Base-by-base conservation (phyloP, 1,284 basidiomycete species). In the Apiotrichum mycotoxinovorans region DNA sequence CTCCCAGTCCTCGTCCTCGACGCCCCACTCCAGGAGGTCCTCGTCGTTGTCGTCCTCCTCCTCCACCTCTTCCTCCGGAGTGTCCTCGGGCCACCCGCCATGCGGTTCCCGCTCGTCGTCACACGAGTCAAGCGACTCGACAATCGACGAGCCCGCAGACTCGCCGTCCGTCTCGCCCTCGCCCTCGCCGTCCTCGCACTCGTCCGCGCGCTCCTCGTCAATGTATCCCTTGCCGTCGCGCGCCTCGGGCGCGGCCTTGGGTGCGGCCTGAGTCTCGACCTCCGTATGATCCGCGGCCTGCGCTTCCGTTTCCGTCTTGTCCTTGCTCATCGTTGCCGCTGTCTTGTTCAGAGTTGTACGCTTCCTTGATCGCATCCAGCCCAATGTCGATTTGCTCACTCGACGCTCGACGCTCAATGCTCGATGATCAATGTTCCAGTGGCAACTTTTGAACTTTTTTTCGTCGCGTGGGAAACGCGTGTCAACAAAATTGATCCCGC, bases 1-100 rank as follows among this genome's bases (percentile, higher is more conserved):
- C 69, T 92, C 91, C 91, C 91, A 93, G 72, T 94, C 91, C 72
- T 94, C 91, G 71, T 93, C 89, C 63, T 93, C 88, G 20, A 86
- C 84, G 41, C 80, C 79, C 61, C 78, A 80, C 20, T 79, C 80
- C 35, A 76, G 70, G 20, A 71, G 66, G 4, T 68, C 70, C 30
- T 70, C 66, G 20, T 70, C 66, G 17, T 57, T 41, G 1, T 23
- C 42, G 17, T 61, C 60, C 14, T 51, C 48, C 14, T 43, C 53
- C 18, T 43, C 59, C 14, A 2, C 20, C 0, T 60, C 55, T 34
- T 33, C 42, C 12, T 60, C 58, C 11, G 53, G n/a, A 2, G 52
- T 4, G 4, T 40, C 48, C 25, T 23, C 26, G 15, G 37, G 51
- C 58, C 46, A 49, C 17, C 47, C 37, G 33, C 57, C 41, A 11